Conservation (phyloP, 2,329 filamentous ascomycete genomes). For the Cladophialophora bantiana region DNA sequence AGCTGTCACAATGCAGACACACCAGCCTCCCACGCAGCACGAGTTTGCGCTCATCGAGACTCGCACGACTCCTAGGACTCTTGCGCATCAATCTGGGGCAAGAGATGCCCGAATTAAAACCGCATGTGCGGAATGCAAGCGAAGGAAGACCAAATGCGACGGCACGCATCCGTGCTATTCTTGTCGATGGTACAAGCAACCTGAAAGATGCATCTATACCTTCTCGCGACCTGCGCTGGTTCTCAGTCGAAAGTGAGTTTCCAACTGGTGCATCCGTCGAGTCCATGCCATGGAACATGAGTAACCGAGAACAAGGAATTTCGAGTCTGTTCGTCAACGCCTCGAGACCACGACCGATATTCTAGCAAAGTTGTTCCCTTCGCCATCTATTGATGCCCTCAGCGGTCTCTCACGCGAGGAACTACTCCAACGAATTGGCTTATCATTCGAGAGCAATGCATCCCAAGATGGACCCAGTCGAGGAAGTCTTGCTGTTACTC, state of each 20-base stretch:
- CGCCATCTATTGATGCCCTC: constrained; percentile 16
- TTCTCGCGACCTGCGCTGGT: constrained; percentile 23
- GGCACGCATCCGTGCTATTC: constrained; percentile 28
- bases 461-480: background rate
- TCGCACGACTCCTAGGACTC: constrained; percentile 7
- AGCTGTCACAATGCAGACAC: background rate
- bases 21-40: background rate
- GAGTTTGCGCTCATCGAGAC: constrained; percentile 12
- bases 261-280: background rate
- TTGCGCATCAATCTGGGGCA: background rate
- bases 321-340: constrained; percentile 25
- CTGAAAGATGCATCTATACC: constrained; percentile 25
- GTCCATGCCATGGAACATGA: background rate
- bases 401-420: constrained; percentile 18
- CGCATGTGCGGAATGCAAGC: constrained; percentile 26
- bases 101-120: constrained; percentile 27
- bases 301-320: constrained; percentile 16
- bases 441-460: background rate
- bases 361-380: constrained; percentile 24
- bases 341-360: constrained; percentile 25
- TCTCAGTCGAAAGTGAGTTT: constrained; percentile 26
- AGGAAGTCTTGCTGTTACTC: background rate
- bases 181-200: constrained; percentile 29
- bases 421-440: constrained; percentile 15
- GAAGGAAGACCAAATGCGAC: constrained; percentile 25